These are phyloP conservation scores for Suillus subalutaceus DNA, from an alignment of 768 basidiomycete genomes.

Conservation along the genomic window DNA sequence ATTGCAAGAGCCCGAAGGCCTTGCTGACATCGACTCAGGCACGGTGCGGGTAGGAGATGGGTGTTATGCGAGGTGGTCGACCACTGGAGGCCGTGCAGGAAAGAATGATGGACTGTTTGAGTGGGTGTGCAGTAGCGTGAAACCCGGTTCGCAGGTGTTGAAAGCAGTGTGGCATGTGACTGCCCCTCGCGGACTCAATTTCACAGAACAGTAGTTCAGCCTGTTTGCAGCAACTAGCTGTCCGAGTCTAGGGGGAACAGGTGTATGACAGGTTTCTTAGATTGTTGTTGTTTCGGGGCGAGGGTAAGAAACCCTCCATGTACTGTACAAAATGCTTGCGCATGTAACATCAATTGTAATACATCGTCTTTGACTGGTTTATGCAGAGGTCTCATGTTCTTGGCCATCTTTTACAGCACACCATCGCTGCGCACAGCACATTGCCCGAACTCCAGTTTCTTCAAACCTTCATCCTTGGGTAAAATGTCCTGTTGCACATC, in stretches of 20 bases:
- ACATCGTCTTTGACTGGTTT: background rate
- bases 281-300: background rate
- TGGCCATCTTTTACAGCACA: slow-evolving; percentile 30
- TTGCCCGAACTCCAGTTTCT: slow-evolving; percentile 61
- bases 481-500: slow-evolving; percentile 58
- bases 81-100: slow-evolving; percentile 20
- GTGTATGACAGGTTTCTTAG: background rate
- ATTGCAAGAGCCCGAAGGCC: slow-evolving; percentile 27
- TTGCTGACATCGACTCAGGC: slow-evolving; percentile 25
- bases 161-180: slow-evolving; percentile 33
- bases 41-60: slow-evolving; percentile 13
- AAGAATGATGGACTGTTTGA: slow-evolving; percentile 29
- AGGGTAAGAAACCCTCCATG: background rate
- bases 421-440: slow-evolving; percentile 55
- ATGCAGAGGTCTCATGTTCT: background rate
- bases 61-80: slow-evolving; percentile 24
- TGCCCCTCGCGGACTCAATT: slow-evolving; percentile 24
- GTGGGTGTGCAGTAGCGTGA: slow-evolving; percentile 30
- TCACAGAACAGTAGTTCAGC: slow-evolving; percentile 15
- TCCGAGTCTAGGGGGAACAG: background rate
- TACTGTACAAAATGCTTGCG: background rate
- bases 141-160: slow-evolving; percentile 27
- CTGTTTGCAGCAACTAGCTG: background rate
- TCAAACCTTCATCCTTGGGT: slow-evolving; percentile 64
- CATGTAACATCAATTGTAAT: background rate